Base-by-base conservation (phyloP, 441 rosid species). In the Brassica balearica region DNA sequence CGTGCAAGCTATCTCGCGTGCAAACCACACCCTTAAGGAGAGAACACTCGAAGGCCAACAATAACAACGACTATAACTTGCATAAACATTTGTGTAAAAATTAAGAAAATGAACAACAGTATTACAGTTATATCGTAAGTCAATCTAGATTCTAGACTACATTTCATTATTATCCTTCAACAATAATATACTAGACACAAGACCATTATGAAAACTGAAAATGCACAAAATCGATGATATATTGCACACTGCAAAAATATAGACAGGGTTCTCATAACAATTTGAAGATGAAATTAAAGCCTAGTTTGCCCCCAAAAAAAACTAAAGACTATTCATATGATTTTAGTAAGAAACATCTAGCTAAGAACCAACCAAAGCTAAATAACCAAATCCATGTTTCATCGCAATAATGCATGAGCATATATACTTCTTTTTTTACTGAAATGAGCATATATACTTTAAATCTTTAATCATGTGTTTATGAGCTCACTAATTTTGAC, bases 1-100 rank as follows among this genome's bases (percentile, higher is more conserved):
- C 74, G 36, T 63, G 51, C 62, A 43, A 15, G 2, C 6, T 64
- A 27, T 20, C 34, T 23, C 79, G 73, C 82, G 76, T 79, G 23
- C 36, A 68, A 2, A 12, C 41, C 71, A 79, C 78, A 43, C 34
- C 3, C 27, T 38, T 36, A 58, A 58, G 62, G 12, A 19, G 27
- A 58, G 27, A 58, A 56, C 62, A 56, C 62, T 56, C 27, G 12
- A 56, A 56, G 27, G 62, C 12, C 11, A 55, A 55, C 10, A 17
- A 55, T 7, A 56, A 56, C 61, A 56, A 56, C 9, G 23, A 56
- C 17, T 55, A 55, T 55, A 55, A 7, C 60, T 51, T 15, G 10
- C 46, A 38, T 38, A 55, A 17, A 55, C 60, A 58, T 1, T 20
- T 58, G 62, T 58, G 27, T 58, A 20, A 58, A 53, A 19, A 19